Base-by-base conservation (phyloP, 2,329 filamentous ascomycete species). In the Ophiostoma fasciatum region DNA sequence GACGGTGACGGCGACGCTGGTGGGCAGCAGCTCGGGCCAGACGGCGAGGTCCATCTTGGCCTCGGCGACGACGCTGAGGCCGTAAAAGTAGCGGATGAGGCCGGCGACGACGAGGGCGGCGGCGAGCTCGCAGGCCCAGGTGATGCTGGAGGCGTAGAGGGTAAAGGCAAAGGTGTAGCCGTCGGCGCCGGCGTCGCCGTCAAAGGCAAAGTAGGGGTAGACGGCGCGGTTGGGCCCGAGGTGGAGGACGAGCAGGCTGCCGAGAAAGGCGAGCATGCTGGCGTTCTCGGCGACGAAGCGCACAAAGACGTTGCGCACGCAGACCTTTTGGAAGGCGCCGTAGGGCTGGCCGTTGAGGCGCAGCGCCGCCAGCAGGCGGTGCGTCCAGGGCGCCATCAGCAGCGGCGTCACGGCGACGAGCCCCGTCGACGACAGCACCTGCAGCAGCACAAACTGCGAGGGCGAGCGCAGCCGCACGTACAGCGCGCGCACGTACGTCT, bases 181-280 rank as follows among this genome's bases (percentile, higher is more conserved):
- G 10, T 17, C 19, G n/a, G n/a, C 28, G 28, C 11, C 50, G 28
- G 58, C 52, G 44, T 63, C 60, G 30, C 58, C 54, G 49, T 74
- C 71, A 51, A 80, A 80, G 20, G 73, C 66, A 47, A 80, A 78
- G 50, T 80, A 80, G 2, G 75, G 75, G 51, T 80, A 80, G 23
- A 78, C 70, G 47, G 75, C 62, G 52, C 73, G 72, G 58, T 80
- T 80, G 43, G 66, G 59, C 26, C 75, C 75, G 48, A 74, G 78
- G 52, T 79, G 75, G 38, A 80, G 55, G 15, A 78, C 74, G 17
- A 75, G 58, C 39, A 79, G 68, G 50, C 69, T 72, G 33, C 74
- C 75, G 7, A 80, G 57, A 46, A 79, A 80, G 28, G 74, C 61
- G n/a, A 71, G 60, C 75, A 80, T 80, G 36, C 68, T 75, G 9